Evolutionary conservation across 1,284 basidiomycete species (phyloP), one percentile per base, ranked within the genome.

Genomic region (Fomitiporia mediterranea): DNA sequence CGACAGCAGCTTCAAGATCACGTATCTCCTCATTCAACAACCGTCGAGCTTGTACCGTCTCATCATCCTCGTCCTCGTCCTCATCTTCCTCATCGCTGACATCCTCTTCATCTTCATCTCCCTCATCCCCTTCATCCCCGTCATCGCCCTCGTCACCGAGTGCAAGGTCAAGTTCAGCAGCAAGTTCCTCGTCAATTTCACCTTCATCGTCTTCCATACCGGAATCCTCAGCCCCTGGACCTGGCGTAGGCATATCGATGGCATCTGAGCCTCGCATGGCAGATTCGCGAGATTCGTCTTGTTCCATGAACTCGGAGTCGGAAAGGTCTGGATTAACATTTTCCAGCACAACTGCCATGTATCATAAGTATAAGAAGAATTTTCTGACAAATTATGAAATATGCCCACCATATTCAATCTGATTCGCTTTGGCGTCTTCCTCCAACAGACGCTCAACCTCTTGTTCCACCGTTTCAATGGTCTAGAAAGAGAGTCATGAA

Each of bases 391-490:
- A 23, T 21, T 44, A 11, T 37, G 34, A 21, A n/a, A 50, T 43
- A 34, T 49, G 53, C 76, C 40, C 61, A 84, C 90, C 87, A 63
- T 86, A 93, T 73, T 86, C 82, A 50, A 93, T 85, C 60, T 91
- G 81, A 0, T 83, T 75, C 1, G 95, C 93, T 53, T 87, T 72
- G 8, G 86, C 81, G 72, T 99, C 97, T 61, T 90, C 87, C 60
- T 90, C 89, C 30, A 99, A 72, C 42, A 99, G 71, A 55, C 94
- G 77, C 68, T 99, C 97, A 1, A 99, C 96, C 67, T 96, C 92
- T 70, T 96, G 89, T 70, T 99, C 96, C 2, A 98, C 94, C 32
- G 91, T 95, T 74, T 98, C 95, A 62, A 98, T 98, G 0, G 93
- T 93, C 82, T 92, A 63, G 30, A 60, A 46, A 4, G 21, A 53